Evolutionary conservation across 2,329 filamentous ascomycete species (phyloP).

Genomic region (Botrytis medusae): DNA sequence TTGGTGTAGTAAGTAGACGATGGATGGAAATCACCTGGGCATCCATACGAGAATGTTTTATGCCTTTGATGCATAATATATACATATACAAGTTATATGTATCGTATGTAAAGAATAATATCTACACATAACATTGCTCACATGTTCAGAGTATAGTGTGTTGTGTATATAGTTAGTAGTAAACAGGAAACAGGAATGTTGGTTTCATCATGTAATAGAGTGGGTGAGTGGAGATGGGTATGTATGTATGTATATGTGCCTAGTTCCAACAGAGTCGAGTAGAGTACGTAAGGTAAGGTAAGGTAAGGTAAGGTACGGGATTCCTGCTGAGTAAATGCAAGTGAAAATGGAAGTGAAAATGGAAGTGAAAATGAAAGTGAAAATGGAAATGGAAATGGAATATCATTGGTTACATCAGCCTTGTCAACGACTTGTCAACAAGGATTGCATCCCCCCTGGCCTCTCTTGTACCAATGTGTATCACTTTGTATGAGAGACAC

Average conservation of each 20-base stretch:
- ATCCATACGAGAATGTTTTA: neutral
- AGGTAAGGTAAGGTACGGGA: too few species aligned
- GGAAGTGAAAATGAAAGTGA: too few species aligned
- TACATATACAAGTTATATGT: too few species aligned
- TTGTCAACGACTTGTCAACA: neutral
- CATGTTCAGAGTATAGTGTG: too few species aligned
- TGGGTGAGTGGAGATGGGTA: neutral
- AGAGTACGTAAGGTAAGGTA: too few species aligned
- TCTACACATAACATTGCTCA: too few species aligned
- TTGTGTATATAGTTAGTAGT: too few species aligned
- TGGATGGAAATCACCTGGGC: too few species aligned
- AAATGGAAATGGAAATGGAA: too few species aligned
- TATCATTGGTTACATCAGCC: conserved; percentile 9
- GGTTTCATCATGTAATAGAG: neutral
- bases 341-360: too few species aligned
- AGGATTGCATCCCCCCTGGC: neutral
- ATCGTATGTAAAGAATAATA: too few species aligned
- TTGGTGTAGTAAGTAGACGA: rapidly evolving
- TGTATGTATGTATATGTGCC: too few species aligned
- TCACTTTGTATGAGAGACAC: neutral
- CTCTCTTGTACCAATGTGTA: neutral
- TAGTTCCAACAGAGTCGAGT: neutral
- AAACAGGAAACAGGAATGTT: neutral
- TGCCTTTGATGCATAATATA: neutral
- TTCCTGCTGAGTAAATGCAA: neutral